Conservation (phyloP, 225 moss, liverwort and hornwort species). For the Thuidium tamariscinum region DNA sequence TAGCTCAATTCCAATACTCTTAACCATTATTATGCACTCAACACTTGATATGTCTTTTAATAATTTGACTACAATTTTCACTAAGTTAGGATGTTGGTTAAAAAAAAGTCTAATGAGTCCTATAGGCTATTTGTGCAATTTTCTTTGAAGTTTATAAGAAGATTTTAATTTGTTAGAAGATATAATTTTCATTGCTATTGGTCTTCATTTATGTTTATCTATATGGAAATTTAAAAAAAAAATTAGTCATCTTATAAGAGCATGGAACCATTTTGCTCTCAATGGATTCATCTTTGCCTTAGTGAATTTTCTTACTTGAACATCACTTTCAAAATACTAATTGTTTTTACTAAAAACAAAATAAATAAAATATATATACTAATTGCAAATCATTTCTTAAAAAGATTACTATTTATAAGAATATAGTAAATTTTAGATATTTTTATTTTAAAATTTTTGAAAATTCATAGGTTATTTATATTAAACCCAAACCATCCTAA, state of each 20-base stretch:
- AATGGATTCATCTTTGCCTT: background rate
- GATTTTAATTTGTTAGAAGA: background rate
- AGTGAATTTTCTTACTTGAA: background rate
- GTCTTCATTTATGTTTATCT: background rate
- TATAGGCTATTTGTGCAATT: background rate
- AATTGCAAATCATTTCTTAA: background rate
- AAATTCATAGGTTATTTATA: background rate
- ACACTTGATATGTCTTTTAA: accelerated
- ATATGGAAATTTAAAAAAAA: too few species aligned
- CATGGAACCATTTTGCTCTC: background rate
- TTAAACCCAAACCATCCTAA: background rate
- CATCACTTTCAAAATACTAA: background rate
- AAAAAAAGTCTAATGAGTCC: too few species aligned
- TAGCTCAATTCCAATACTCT: background rate
- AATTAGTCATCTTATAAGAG: background rate
- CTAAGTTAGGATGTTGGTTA: background rate
- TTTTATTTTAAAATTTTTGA: background rate
- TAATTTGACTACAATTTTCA: background rate
- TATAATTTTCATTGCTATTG: too few species aligned
- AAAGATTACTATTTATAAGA: background rate
- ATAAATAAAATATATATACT: background rate
- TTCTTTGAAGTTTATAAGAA: background rate
- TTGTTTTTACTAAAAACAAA: background rate
- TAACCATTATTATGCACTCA: accelerated
- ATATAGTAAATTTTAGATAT: background rate